A percentile compares a stretch with the other conserved stretches of the same genome.
Conservation (phyloP, 2,329 filamentous ascomycete species). For the Sclerotinia subarctica region DNA sequence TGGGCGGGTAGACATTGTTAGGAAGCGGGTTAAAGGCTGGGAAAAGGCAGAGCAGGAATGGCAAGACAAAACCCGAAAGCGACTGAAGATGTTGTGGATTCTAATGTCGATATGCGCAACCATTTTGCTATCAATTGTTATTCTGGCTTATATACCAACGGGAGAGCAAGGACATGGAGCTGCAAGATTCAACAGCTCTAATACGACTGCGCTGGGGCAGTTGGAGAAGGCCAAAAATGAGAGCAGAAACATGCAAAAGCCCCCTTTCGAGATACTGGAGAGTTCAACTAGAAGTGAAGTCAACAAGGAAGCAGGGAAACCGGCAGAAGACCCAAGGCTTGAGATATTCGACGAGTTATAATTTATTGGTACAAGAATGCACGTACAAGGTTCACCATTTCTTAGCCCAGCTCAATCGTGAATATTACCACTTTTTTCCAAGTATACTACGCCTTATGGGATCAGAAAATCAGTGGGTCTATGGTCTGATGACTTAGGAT, state of each 20-base stretch:
- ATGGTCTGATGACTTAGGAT: not conserved
- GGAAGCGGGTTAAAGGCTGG: conserved; percentile 63
- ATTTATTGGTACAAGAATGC: conserved; percentile 16
- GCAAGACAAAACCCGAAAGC: conserved; percentile 63
- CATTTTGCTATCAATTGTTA: conserved; percentile 46
- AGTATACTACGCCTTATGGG: conserved; percentile 3
- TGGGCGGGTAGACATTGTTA: conserved; percentile 61
- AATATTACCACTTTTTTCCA: conserved; percentile 7
- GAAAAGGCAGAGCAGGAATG: conserved; percentile 64
- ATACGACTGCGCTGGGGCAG: conserved; percentile 26
- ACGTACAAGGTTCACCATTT: conserved; percentile 3
- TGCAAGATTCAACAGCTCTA: conserved; percentile 25
- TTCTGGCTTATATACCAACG: conserved; percentile 35
- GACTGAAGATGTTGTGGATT: conserved; percentile 62
- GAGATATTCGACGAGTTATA: conserved; percentile 38
- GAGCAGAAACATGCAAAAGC: conserved; percentile 22
- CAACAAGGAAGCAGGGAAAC: conserved; percentile 22
- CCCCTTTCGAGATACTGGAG: conserved; percentile 24
- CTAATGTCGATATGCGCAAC: conserved; percentile 48
- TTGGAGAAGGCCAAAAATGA: conserved; percentile 28
- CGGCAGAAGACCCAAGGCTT: conserved; percentile 35
- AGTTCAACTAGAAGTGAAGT: conserved; percentile 18
- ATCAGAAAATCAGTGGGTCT: conserved; percentile 5
- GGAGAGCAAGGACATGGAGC: conserved; percentile 16
- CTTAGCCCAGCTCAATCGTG: not conserved